These are phyloP conservation scores for Xylariaceae sp. DNA, from an alignment of 2,329 filamentous ascomycete genomes.

Conservation along the genomic window DNA sequence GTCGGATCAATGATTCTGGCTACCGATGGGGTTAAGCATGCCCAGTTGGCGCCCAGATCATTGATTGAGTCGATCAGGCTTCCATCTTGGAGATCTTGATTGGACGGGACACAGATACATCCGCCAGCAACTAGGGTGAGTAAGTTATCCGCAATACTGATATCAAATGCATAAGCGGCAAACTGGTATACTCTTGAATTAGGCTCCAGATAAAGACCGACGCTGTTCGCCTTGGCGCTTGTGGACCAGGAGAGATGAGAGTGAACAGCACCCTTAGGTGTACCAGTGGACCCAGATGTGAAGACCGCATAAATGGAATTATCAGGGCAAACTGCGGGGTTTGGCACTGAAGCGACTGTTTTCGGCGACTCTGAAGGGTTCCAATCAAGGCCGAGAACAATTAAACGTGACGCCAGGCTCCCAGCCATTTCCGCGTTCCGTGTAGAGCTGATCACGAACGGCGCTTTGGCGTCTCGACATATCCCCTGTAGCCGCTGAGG, in stretches of 20 bases:
- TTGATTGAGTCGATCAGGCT: conserved; percentile 30
- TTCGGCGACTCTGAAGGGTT: neutral
- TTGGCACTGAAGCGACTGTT: neutral
- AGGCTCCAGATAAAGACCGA: conserved; percentile 49
- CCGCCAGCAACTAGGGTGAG: conserved; percentile 32
- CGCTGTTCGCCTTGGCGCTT: conserved; percentile 61
- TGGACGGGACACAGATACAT: conserved; percentile 34
- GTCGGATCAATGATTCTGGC: conserved; percentile 31
- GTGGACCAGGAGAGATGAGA: conserved; percentile 47
- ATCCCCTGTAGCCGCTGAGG: conserved; percentile 3
- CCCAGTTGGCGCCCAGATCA: conserved; percentile 30
- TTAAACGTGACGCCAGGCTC: neutral
- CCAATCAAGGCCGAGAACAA: conserved; percentile 7
- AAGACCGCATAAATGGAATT: conserved; percentile 56
- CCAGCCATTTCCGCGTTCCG: neutral
- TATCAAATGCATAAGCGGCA: conserved; percentile 31
- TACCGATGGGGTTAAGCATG: conserved; percentile 36
- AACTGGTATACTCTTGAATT: conserved; percentile 33
- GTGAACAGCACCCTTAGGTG: conserved; percentile 62
- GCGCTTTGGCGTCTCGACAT: conserved; percentile 16
- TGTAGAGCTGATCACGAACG: conserved; percentile 12
- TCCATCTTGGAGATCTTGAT: conserved; percentile 24
- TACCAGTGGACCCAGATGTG: conserved; percentile 64
- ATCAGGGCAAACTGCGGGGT: neutral
- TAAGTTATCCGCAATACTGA: conserved; percentile 31